A percentile compares a stretch with the other conserved stretches of the same genome.
phyloP scores from a whole-genome alignment of 345 rosid genomes.

The Eucalyptus decipiens region DNA sequence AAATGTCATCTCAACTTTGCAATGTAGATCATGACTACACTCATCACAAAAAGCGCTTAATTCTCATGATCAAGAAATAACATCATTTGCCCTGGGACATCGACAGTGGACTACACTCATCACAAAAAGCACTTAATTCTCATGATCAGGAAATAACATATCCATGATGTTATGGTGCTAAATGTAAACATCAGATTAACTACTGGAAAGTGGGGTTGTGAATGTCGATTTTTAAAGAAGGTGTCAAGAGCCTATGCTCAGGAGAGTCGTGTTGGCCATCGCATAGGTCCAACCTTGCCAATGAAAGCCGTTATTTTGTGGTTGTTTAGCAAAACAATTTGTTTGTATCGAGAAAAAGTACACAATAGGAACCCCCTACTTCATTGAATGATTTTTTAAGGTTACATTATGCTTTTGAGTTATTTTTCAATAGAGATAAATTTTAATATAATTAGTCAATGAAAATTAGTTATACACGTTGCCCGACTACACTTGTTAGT shows the following conservation, averaged over 20 bases:
- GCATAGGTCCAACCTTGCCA: conserved; percentile 58
- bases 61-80: too few species aligned
- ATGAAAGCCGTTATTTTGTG: conserved; percentile 52
- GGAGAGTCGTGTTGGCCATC: conserved; percentile 65
- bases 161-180: background rate
- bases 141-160: background rate
- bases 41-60: too few species aligned
- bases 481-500: too few species aligned
- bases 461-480: too few species aligned
- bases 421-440: background rate
- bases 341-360: conserved; percentile 17
- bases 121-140: background rate
- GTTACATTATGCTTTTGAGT: background rate
- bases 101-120: conserved; percentile 11
- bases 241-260: conserved; percentile 46
- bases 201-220: conserved; percentile 54
- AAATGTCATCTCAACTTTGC: conserved; percentile 24
- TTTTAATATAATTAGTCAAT: too few species aligned
- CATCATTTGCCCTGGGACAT: conserved; percentile 57
- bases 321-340: conserved; percentile 21
- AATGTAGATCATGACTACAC: conserved; percentile 65
- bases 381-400: too few species aligned
- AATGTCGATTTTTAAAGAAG: conserved; percentile 30
- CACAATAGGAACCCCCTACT: too few species aligned
- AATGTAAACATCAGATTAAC: background rate